Evolutionary conservation across 768 basidiomycete genomes (phyloP).

Genomic region (Asterophora parasitica): DNA sequence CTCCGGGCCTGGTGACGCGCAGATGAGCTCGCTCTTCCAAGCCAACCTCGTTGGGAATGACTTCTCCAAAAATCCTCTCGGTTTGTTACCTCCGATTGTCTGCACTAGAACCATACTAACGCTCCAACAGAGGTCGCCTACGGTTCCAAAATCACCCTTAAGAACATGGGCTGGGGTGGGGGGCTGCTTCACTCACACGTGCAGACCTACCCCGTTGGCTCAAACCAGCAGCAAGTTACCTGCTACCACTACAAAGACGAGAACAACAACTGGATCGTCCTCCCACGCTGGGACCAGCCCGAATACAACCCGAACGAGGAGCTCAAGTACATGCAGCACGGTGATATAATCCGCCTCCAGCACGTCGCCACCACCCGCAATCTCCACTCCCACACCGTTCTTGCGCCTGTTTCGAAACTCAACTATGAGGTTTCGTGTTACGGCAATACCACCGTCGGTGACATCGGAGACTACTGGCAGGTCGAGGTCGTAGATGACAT

Average conservation of each 20-base stretch:
- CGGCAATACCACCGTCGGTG: conserved; percentile 86
- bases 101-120: not conserved
- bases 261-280: conserved; percentile 88
- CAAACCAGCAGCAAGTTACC: conserved; percentile 92
- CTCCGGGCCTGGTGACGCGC: conserved; percentile 93
- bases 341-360: conserved; percentile 74
- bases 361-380: conserved; percentile 85
- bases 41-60: conserved; percentile 94
- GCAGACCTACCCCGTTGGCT: conserved; percentile 92
- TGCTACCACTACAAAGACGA: conserved; percentile 99
- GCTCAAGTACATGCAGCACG: conserved; percentile 68
- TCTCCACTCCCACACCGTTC: conserved; percentile 85
- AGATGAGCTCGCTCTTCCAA: conserved; percentile 99
- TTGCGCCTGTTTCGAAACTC: conserved; percentile 85
- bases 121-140: conserved; percentile 66
- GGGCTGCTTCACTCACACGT: conserved; percentile 95
- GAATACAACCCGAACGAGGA: conserved; percentile 60
- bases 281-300: conserved; percentile 77
- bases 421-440: conserved; percentile 93
- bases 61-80: conserved; percentile 85
- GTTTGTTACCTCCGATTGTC: conserved; percentile 32
- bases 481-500: conserved; percentile 94
- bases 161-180: conserved; percentile 98
- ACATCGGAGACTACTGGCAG: conserved; percentile 84
- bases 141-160: conserved; percentile 88